phyloP scores from a whole-genome alignment of 352 stramenopile genomes.

The Globisporangium parvum region DNA sequence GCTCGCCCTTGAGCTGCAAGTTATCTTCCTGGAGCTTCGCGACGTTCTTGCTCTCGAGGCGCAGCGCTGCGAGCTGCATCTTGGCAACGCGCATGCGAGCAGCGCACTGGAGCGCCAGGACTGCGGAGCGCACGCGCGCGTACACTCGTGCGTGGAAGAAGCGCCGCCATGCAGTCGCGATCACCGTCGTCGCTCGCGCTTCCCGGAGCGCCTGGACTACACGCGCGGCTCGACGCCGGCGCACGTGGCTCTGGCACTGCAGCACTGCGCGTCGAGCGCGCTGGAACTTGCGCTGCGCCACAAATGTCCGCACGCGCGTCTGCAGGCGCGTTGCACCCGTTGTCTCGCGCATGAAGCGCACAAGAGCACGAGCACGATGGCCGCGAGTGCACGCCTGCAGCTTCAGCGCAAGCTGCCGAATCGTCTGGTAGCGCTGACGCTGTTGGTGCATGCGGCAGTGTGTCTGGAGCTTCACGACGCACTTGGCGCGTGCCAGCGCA shows the following conservation, averaged over 20 bases:
- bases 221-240: constrained; percentile 27
- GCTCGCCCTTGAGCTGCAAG: constrained; percentile 54
- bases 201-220: constrained; percentile 38
- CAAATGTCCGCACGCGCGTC: constrained; percentile 33
- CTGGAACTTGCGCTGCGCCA: constrained; percentile 27
- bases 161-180: constrained; percentile 37
- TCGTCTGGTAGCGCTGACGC: constrained; percentile 25
- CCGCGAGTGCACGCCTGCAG: constrained; percentile 45
- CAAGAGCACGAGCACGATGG: constrained; percentile 22
- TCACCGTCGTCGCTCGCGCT: constrained; percentile 28
- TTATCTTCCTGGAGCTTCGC: constrained; percentile 73
- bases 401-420: constrained; percentile 27
- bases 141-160: constrained; percentile 26
- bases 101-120: constrained; percentile 53
- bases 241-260: constrained; percentile 41
- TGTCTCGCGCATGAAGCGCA: constrained; percentile 37
- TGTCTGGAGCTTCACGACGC: constrained; percentile 48
- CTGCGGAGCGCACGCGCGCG: constrained; percentile 17
- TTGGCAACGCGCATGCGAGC: constrained; percentile 34
- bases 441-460: constrained; percentile 40
- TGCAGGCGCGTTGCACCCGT: constrained; percentile 35
- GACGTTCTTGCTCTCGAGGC: constrained; percentile 68
- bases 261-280: constrained; percentile 35
- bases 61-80: constrained; percentile 31
- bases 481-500: constrained; percentile 19